phyloP scores from a whole-genome alignment of 169 alveolate species.

The Cardiosporidium cionae region DNA sequence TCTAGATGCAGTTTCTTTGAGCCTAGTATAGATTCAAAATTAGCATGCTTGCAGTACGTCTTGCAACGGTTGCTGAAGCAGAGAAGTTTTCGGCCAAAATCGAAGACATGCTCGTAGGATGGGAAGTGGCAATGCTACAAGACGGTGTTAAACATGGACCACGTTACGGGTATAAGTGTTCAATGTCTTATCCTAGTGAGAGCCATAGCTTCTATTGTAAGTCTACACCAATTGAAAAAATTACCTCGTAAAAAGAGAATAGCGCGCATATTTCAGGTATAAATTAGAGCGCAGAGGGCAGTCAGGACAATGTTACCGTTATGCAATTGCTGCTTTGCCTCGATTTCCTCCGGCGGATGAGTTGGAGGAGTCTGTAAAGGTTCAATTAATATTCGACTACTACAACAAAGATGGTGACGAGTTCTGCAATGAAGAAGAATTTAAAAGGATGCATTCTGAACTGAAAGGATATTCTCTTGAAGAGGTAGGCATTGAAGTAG shows the following conservation, averaged over 20 bases:
- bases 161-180: slow-evolving; percentile 17
- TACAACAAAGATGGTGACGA: slow-evolving; percentile 38
- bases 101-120: slow-evolving; percentile 35
- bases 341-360: slow-evolving; percentile 39
- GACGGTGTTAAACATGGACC: slow-evolving; percentile 51
- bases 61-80: slow-evolving; percentile 44
- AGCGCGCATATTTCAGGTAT: background rate
- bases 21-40: too few relatives aligned
- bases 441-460: slow-evolving; percentile 11
- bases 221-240: too few relatives aligned
- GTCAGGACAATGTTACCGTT: slow-evolving; percentile 23
- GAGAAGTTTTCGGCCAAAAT: slow-evolving; percentile 23
- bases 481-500: too few relatives aligned
- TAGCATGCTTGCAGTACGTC: too few relatives aligned
- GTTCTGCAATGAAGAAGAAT: slow-evolving; percentile 12
- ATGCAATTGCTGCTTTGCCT: slow-evolving; percentile 43
- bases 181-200: background rate
- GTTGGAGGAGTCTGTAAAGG: slow-evolving; percentile 31
- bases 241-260: background rate
- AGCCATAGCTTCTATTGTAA: too few relatives aligned
- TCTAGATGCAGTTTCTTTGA: too few relatives aligned
- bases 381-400: slow-evolving; percentile 34
- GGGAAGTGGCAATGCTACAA: slow-evolving; percentile 34
- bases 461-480: slow-evolving; percentile 14
- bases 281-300: slow-evolving; percentile 26